Evolutionary conservation across 164 flowering plant species (phyloP).

Genomic region (Annona squamosa): DNA sequence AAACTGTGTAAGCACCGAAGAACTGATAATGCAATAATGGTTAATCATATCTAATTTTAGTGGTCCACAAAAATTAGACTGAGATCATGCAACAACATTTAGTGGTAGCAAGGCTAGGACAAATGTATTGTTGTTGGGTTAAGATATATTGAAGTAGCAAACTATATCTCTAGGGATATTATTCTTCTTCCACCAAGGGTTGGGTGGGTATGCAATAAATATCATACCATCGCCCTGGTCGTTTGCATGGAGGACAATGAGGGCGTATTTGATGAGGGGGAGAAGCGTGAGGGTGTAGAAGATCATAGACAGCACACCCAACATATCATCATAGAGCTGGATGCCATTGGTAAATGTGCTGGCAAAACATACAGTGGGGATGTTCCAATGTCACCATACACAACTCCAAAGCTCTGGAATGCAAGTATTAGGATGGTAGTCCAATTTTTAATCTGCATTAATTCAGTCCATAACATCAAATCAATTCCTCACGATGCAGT

Average conservation of each 20-base stretch:
- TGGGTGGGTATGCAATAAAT: too few species aligned
- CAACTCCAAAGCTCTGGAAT: slow-evolving; percentile 71
- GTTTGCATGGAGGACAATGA: slow-evolving; percentile 65
- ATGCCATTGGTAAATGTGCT: slow-evolving; percentile 55
- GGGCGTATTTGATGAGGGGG: slow-evolving; percentile 64
- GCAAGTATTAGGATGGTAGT: slow-evolving; percentile 45
- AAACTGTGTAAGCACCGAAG: not conserved
- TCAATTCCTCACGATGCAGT: too few species aligned
- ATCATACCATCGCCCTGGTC: slow-evolving; percentile 77
- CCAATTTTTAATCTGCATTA: slow-evolving; percentile 29
- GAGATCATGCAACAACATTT: too few species aligned
- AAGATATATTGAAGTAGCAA: too few species aligned
- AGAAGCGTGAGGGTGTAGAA: slow-evolving; percentile 59
- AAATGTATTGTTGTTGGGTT: too few species aligned
- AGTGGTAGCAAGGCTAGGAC: too few species aligned
- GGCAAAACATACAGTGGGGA: slow-evolving; percentile 69
- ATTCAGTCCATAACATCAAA: not conserved
- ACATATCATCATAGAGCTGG: slow-evolving; percentile 49
- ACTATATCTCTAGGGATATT: too few species aligned
- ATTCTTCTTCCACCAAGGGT: too few species aligned
- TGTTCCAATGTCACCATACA: slow-evolving; percentile 82
- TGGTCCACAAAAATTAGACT: too few species aligned
- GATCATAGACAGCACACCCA: slow-evolving; percentile 63
- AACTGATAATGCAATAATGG: too few species aligned
- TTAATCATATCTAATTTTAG: too few species aligned